Conservation (phyloP, 805 yeast genomes). For the Metschnikowia lachancei region DNA sequence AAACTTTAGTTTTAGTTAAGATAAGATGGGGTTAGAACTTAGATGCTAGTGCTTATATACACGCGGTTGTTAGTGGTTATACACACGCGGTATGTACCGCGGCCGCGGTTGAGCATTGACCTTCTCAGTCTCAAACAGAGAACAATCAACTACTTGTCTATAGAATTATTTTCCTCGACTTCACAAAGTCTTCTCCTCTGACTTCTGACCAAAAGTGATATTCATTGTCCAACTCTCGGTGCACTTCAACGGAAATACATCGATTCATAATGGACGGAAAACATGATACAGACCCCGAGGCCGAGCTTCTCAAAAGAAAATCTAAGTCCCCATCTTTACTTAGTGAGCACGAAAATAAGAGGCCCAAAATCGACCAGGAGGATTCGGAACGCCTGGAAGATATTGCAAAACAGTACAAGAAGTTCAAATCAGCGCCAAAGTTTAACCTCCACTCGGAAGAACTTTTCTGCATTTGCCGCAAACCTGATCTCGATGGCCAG, state of each 20-base stretch:
- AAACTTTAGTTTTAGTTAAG: too few relatives aligned
- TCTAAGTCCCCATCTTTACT: conserved; percentile 16
- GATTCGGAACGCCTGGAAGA: conserved; percentile 31
- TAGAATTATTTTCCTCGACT: too few relatives aligned
- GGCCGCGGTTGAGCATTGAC: too few relatives aligned
- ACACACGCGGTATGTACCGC: too few relatives aligned
- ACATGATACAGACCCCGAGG: background rate
- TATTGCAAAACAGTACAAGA: conserved; percentile 37
- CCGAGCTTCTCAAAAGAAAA: conserved; percentile 12
- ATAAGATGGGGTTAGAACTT: too few relatives aligned
- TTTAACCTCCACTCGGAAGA: conserved; percentile 55
- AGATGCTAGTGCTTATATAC: too few relatives aligned
- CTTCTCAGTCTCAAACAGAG: too few relatives aligned
- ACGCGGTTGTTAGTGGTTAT: too few relatives aligned
- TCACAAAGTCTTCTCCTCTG: too few relatives aligned
- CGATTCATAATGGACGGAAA: conserved; percentile 1
- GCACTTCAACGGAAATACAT: background rate
- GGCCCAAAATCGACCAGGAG: conserved; percentile 12
- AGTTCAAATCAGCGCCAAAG: conserved; percentile 36
- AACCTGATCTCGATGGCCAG: conserved; percentile 69
- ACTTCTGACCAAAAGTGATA: background rate
- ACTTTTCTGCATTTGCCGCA: conserved; percentile 73
- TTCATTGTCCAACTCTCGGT: background rate
- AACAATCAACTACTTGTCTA: too few relatives aligned
- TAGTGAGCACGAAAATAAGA: conserved; percentile 13